Percentiles rank a stretch among this genome's conserved stretches.
Evolutionary conservation across 306 rosid species (phyloP).

Genomic region (Crotalaria pallida): DNA sequence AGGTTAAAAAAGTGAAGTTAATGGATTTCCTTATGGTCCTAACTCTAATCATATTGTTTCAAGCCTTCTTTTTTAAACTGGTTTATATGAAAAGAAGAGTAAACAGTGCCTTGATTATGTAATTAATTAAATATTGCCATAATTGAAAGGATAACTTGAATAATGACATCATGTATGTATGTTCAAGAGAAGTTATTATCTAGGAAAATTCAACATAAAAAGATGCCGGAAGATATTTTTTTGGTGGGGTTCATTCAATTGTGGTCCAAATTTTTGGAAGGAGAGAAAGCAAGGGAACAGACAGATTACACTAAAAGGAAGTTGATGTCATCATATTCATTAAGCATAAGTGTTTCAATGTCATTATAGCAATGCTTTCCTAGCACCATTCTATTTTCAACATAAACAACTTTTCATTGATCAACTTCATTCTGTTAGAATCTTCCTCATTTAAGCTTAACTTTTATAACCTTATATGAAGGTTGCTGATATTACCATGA

Average conservation of each 20-base stretch:
- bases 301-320: slow-evolving; percentile 44
- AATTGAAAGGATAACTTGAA: slow-evolving; percentile 20
- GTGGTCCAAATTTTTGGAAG: slow-evolving; percentile 58
- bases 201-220: slow-evolving; percentile 23
- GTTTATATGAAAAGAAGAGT: slow-evolving; percentile 29
- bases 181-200: slow-evolving; percentile 29
- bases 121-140: slow-evolving; percentile 20
- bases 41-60: slow-evolving; percentile 22
- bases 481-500: slow-evolving; percentile 16
- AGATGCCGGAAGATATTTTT: slow-evolving; percentile 48
- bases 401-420: slow-evolving; percentile 21
- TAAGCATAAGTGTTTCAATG: slow-evolving; percentile 30
- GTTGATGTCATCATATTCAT: slow-evolving; percentile 48
- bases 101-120: slow-evolving; percentile 16
- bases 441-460: slow-evolving; percentile 36
- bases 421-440: slow-evolving; percentile 16
- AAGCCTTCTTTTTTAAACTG: slow-evolving; percentile 10
- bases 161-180: slow-evolving; percentile 30
- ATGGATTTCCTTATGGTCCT: slow-evolving; percentile 14
- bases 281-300: slow-evolving; percentile 34
- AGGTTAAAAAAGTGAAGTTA: not conserved
- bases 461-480: slow-evolving; percentile 11
- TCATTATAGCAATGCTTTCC: slow-evolving; percentile 20
- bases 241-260: slow-evolving; percentile 30
- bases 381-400: slow-evolving; percentile 14